Evolutionary conservation across 148 eudicot genomes (phyloP).

Genomic region (Vaccinium macrocarpon): DNA sequence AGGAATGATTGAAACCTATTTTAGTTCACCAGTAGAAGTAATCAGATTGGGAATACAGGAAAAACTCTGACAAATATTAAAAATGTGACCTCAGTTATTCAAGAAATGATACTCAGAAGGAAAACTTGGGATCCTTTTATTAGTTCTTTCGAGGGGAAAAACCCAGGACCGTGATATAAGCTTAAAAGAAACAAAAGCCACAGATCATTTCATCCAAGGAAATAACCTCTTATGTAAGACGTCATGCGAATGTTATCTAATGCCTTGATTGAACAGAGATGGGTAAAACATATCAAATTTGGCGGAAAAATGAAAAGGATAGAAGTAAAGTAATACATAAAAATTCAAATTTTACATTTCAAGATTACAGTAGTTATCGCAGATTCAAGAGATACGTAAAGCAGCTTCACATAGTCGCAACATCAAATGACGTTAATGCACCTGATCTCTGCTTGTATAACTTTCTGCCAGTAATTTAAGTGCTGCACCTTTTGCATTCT

Average conservation of each 20-base stretch:
- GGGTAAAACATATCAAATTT: background rate
- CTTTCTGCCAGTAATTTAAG: conserved; percentile 95
- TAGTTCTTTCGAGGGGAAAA: background rate
- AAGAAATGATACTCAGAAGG: background rate
- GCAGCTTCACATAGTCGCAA: background rate
- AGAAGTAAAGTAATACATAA: background rate
- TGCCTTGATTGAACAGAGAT: background rate
- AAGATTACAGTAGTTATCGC: background rate
- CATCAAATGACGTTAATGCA: conserved; percentile 16
- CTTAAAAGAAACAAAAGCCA: background rate
- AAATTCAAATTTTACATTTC: background rate
- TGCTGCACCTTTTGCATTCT: conserved; percentile 98
- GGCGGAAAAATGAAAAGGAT: background rate
- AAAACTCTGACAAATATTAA: background rate
- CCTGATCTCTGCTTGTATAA: conserved; percentile 99
- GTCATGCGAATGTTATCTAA: background rate
- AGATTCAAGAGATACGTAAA: background rate
- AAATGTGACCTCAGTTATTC: background rate
- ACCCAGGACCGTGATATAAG: background rate
- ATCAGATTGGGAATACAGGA: background rate
- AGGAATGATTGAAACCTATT: conserved; percentile 87
- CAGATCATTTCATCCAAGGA: background rate
- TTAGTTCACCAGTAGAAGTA: conserved; percentile 7
- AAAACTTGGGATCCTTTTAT: background rate
- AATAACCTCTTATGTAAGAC: background rate